Evolutionary conservation across 75 land plant genomes (phyloP).

Genomic region (Cryptomeria japonica): DNA sequence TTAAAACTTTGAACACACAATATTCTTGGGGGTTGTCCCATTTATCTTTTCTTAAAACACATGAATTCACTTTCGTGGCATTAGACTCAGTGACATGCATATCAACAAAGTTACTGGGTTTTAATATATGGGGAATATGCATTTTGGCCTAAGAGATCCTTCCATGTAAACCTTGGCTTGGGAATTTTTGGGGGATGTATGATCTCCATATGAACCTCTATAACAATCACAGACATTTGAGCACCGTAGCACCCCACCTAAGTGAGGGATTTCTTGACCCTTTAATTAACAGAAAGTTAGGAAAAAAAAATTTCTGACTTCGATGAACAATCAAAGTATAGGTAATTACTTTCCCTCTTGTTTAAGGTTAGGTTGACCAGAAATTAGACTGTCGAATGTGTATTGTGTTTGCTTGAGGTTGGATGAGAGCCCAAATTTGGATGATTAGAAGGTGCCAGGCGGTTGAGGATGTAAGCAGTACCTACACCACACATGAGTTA

Average conservation of each 20-base stretch:
- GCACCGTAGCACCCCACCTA: not conserved
- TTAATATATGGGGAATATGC: not conserved
- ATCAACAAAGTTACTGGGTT: not conserved
- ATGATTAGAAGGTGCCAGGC: not conserved
- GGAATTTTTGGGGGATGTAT: not conserved
- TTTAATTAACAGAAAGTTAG: too few relatives aligned
- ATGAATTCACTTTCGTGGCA: not conserved
- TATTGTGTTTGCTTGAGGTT: too few relatives aligned
- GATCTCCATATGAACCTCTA: not conserved
- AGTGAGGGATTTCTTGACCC: not conserved
- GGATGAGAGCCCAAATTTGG: too few relatives aligned
- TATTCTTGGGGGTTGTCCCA: not conserved
- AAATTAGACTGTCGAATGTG: too few relatives aligned
- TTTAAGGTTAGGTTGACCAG: too few relatives aligned
- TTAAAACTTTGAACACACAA: not conserved
- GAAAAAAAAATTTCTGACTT: not conserved
- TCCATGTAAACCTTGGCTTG: not conserved
- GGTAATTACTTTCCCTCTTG: not conserved
- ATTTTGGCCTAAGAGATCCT: not conserved
- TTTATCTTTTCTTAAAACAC: not conserved
- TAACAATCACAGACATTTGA: not conserved
- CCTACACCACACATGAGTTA: too few relatives aligned
- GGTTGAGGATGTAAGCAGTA: too few relatives aligned
- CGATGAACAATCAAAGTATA: not conserved
- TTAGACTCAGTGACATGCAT: not conserved